Evolutionary conservation across 768 basidiomycete genomes (phyloP), one percentile per base, ranked within the genome.

Genomic region (Tremella mesenterica): DNA sequence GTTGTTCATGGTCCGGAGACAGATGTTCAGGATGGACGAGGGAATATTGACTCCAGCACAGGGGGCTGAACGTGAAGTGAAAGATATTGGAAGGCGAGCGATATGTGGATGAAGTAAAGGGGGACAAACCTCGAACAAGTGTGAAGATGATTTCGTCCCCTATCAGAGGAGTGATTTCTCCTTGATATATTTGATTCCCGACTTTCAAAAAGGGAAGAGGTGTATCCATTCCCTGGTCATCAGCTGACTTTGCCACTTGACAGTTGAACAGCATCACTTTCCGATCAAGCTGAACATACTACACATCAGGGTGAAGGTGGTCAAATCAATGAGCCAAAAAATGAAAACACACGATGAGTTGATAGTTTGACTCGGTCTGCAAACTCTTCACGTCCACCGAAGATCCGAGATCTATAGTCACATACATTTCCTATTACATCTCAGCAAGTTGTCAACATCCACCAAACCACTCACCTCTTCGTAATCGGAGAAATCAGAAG

Each of bases 381-480:
- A 72, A 52, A 6, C 58, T 55, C 36, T 64, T 59, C 1, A 60
- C 26, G 41, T 61, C 64, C 3, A 61, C 38, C 20, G 62, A 58
- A 27, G 88, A 85, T 44, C 81, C 79, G 10, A 75, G 74, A 59
- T 79, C 79, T 3, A 80, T 78, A 85, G 87, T 90, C 2, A 87
- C 88, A 16, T 75, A 74, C 64, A 91, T 86, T 29, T 81, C 79
- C 44, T 91, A 77, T 48, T 80, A 81, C 12, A 88, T n/a, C n/a
- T 76, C 27, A 85, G 63, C 16, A n/a, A 36, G 14, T n/a, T 33
- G n/a, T 53, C 23, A 27, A 16, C 23, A 28, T 16, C 47, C 18
- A 2, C 41, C 14, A 54, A 28, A 18, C 23, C 83, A 59, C 84
- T 84, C 4, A 82, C 79, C 14, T 80, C 84, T 39, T 79, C 78